Evolutionary conservation across 2,329 filamentous ascomycete species (phyloP).

Genomic region (Pseudogymnoascus pannorum): DNA sequence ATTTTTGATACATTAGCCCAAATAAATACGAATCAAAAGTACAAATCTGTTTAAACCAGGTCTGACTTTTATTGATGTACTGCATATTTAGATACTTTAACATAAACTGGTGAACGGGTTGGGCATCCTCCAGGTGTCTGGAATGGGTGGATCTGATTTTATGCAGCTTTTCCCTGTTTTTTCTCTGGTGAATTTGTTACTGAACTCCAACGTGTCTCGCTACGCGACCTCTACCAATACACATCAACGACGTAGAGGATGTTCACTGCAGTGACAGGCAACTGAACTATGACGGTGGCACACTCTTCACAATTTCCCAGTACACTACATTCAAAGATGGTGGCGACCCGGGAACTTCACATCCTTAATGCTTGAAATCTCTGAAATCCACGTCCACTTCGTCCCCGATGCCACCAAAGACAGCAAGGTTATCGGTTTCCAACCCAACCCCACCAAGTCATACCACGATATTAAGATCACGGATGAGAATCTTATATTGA

Average conservation of each 20-base stretch:
- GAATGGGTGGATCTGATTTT: slow-evolving; percentile 41
- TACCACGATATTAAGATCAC: neutral
- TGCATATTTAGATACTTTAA: slow-evolving; percentile 43
- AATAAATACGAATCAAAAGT: no score
- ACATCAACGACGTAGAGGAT: neutral
- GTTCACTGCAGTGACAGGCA: neutral
- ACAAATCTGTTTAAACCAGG: no score
- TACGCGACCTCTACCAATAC: slow-evolving; percentile 18
- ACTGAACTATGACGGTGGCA: slow-evolving; percentile 16
- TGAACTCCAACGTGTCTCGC: slow-evolving; percentile 27
- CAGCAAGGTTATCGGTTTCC: neutral
- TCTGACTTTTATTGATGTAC: no score
- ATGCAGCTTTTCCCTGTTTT: slow-evolving; percentile 24
- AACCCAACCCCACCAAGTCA: neutral
- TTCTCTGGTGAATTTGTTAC: neutral
- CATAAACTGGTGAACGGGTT: slow-evolving; percentile 40
- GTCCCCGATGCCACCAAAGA: neutral
- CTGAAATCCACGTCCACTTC: neutral
- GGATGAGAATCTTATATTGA: neutral
- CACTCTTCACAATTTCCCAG: slow-evolving; percentile 30
- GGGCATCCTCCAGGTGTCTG: slow-evolving; percentile 43
- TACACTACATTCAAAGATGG: slow-evolving; percentile 30
- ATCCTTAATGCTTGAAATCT: slow-evolving; percentile 32
- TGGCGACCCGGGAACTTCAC: slow-evolving; percentile 30
- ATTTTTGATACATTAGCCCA: no score